Percentiles rank a stretch among this genome's conserved stretches.
phyloP scores from a whole-genome alignment of 306 rosid species.

The Acacia crassicarpa region DNA sequence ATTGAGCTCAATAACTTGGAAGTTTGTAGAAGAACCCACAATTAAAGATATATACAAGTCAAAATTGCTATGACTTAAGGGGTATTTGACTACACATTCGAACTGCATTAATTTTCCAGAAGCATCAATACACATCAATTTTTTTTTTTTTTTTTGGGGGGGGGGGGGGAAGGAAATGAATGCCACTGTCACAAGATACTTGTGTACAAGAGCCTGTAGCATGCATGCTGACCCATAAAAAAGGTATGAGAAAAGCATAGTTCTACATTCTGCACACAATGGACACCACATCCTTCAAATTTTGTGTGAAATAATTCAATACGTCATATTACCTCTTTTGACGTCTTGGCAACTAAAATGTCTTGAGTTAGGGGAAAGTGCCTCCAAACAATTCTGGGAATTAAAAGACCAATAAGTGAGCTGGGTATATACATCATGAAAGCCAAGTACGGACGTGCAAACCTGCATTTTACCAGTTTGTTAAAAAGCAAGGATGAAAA shows the following conservation, averaged over 20 bases:
- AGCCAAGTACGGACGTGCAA: constrained; percentile 90
- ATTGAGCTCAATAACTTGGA: constrained; percentile 6
- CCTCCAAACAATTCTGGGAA: constrained; percentile 73
- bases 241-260: neutral
- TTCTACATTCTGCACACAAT: neutral
- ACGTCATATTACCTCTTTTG: constrained; percentile 66
- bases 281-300: neutral
- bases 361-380: constrained; percentile 71
- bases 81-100: neutral
- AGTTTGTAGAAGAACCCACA: neutral
- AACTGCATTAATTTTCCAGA: constrained; percentile 7
- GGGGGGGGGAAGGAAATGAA: neutral
- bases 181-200: constrained; percentile 2
- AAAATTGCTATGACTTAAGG: neutral
- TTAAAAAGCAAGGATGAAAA: constrained; percentile 44
- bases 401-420: constrained; percentile 76
- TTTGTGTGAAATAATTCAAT: constrained; percentile 19
- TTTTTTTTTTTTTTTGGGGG: no score
- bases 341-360: constrained; percentile 46
- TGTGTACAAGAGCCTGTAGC: neutral
- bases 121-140: neutral
- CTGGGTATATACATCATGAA: constrained; percentile 85
- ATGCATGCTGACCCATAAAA: neutral
- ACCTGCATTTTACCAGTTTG: constrained; percentile 61
- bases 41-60: neutral